Conservation (phyloP, 192 early-diverging fungal species). For the Entomortierella lignicola region DNA sequence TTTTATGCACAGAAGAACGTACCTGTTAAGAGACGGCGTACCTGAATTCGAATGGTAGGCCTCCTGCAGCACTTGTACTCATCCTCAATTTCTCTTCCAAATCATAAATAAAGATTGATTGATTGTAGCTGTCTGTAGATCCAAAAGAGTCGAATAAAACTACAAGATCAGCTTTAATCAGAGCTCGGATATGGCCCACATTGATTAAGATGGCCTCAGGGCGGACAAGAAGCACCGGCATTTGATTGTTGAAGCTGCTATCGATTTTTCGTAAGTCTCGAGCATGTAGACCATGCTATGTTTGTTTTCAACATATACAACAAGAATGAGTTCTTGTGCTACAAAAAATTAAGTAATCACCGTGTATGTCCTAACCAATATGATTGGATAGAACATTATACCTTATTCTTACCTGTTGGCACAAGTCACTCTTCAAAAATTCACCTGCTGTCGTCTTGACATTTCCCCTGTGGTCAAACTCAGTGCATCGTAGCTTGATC, state of each 20-base stretch:
- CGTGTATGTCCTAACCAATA: background rate
- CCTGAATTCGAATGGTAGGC: constrained; percentile 67
- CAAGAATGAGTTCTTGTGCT: background rate
- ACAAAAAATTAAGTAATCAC: background rate
- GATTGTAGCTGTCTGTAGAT: constrained; percentile 74
- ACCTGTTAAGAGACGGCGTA: constrained; percentile 13
- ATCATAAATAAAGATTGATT: constrained; percentile 82
- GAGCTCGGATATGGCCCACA: constrained; percentile 80
- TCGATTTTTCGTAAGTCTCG: constrained; percentile 90
- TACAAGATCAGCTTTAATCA: constrained; percentile 82
- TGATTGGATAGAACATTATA: background rate
- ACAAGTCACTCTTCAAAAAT: constrained; percentile 83
- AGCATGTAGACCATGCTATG: constrained; percentile 76
- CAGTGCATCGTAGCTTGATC: constrained; percentile 63
- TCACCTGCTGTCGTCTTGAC: constrained; percentile 79
- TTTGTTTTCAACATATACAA: background rate
- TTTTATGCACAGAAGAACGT: too few relatives aligned
- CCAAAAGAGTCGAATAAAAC: constrained; percentile 83
- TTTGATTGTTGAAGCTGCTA: constrained; percentile 79
- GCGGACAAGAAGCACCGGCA: constrained; percentile 86
- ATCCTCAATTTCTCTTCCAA: constrained; percentile 77
- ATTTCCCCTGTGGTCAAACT: constrained; percentile 75
- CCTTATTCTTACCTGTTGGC: constrained; percentile 57
- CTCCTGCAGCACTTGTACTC: constrained; percentile 55
- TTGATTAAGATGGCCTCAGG: constrained; percentile 86